Base-by-base conservation (phyloP, 805 yeast genomes). In the Yueomyces sp. region DNA sequence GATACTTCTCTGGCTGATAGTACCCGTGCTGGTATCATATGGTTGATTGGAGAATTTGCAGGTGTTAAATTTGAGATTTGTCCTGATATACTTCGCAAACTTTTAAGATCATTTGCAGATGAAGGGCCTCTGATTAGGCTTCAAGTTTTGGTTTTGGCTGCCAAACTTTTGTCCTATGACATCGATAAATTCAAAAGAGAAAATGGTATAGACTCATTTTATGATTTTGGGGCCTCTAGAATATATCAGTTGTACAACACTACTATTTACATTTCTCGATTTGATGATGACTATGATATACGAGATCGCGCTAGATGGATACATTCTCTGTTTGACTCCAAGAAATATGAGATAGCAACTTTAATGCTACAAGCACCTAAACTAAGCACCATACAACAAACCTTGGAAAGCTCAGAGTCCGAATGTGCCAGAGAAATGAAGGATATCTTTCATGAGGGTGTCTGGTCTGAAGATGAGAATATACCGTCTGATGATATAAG, bases 41-140 rank as follows among this genome's bases (percentile, higher is more conserved):
- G 97, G 97, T 69, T 90, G 7, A 73, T 90, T 42, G 96, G 97
- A 4, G 96, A 92, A 55, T 81, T 79, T 56, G 69, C 80, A 0
- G 60, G 57, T 12, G 53, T 63, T 30, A 68, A 67, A 36, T 65
- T 70, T 12, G 60, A 62, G 29, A 62, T 84, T 42, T 80, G 88
- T 3, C 88, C 94, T 0, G 96, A 90, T 56, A 73, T 85, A 2
- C 64, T 86, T 44, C 69, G 96, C 43, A 63, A 65, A 11, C 61
- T 83, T 36, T 59, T 80, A 5, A 69, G 69, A 31, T 62, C 56
- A 4, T 84, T 82, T 55, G 64, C 77, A 0, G 51, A 61, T 8
- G 85, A 85, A 55, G 57, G 67, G 0, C 72, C 72, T 4, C 62
- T 63, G 5, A 86, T 85, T 1, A 70, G 94, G 49, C 71, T 76